Evolutionary conservation across 176 grass and related monocot species (phyloP).

Genomic region (Zoysia pacifica): DNA sequence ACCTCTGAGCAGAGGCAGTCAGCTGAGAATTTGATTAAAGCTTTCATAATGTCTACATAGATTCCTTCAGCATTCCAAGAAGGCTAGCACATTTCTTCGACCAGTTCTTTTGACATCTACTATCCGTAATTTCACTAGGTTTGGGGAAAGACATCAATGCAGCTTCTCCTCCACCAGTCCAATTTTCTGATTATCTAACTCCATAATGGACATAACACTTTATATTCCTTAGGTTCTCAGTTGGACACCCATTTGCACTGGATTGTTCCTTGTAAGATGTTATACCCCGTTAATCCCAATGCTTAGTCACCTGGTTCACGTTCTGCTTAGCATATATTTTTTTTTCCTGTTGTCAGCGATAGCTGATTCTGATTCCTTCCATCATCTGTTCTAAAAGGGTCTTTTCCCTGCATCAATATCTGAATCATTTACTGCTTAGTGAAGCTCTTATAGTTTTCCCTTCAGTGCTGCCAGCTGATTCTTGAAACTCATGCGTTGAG

Average conservation of each 20-base stretch:
- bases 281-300: slow-evolving; percentile 20
- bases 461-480: background rate
- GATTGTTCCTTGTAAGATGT: slow-evolving; percentile 32
- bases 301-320: background rate
- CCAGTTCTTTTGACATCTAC: slow-evolving; percentile 29
- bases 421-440: background rate
- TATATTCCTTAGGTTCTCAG: slow-evolving; percentile 43
- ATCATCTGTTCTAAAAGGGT: background rate
- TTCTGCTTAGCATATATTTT: slow-evolving; percentile 22
- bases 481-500: background rate
- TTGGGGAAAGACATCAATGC: slow-evolving; percentile 18
- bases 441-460: slow-evolving; percentile 2
- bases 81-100: slow-evolving; percentile 27
- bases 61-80: slow-evolving; percentile 31
- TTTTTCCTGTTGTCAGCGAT: slow-evolving; percentile 5
- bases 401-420: background rate
- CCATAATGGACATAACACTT: slow-evolving; percentile 17
- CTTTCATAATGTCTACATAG: slow-evolving; percentile 89
- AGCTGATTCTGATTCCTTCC: slow-evolving; percentile 16
- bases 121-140: slow-evolving; percentile 37
- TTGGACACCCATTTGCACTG: slow-evolving; percentile 34
- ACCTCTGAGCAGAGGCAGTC: slow-evolving; percentile 77
- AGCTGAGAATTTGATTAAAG: slow-evolving; percentile 93
- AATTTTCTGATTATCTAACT: slow-evolving; percentile 34
- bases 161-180: slow-evolving; percentile 20